phyloP scores from a whole-genome alignment of 176 grass and related monocot species.

The Puccinellia tenuiflora region DNA sequence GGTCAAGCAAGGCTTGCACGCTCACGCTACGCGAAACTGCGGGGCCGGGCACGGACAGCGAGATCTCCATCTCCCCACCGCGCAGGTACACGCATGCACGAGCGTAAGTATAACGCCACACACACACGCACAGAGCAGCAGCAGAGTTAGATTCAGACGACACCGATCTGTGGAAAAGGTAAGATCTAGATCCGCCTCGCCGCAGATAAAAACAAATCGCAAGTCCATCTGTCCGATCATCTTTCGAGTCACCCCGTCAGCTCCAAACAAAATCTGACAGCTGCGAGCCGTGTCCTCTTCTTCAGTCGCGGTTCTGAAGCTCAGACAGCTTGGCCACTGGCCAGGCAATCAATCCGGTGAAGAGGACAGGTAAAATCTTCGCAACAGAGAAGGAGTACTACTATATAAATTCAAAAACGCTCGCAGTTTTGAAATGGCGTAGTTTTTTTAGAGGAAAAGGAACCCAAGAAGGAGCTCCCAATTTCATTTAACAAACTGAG shows the following conservation, averaged over 20 bases:
- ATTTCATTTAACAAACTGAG: too few species aligned
- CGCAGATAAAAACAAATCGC: constrained; percentile 23
- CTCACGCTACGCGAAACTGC: neutral
- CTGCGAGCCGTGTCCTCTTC: constrained; percentile 25
- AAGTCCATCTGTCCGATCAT: constrained; percentile 3
- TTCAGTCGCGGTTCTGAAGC: neutral
- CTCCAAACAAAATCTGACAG: constrained; percentile 34
- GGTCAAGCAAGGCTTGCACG: constrained; percentile 3
- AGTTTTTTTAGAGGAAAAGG: too few species aligned
- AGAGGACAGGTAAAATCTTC: neutral
- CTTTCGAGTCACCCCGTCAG: neutral
- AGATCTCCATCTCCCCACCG: neutral
- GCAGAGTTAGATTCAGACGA: constrained; percentile 7
- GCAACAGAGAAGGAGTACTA: too few species aligned
- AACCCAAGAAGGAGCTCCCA: too few species aligned
- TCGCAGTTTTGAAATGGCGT: too few species aligned
- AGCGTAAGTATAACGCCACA: neutral
- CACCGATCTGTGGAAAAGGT: constrained; percentile 17
- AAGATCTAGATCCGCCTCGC: constrained; percentile 28
- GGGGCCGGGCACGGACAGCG: neutral
- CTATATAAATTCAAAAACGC: too few species aligned
- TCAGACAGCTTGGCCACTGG: neutral
- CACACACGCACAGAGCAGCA: neutral
- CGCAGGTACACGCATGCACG: neutral
- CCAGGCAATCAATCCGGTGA: neutral